Conservation (phyloP, 176 grass and related monocot genomes). For the Tillandsia leiboldiana region DNA sequence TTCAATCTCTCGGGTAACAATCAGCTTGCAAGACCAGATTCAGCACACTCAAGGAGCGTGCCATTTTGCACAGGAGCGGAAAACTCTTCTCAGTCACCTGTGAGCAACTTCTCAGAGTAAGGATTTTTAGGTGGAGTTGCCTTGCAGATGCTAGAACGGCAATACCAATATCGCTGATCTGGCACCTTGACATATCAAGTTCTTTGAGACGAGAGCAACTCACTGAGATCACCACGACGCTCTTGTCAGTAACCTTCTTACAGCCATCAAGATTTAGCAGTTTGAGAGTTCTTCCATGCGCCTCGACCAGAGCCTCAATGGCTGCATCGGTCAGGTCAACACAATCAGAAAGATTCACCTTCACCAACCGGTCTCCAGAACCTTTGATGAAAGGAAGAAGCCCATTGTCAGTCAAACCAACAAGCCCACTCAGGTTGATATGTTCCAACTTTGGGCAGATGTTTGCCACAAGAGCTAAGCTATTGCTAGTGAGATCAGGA, state of each 20-base stretch:
- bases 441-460: constrained; percentile 78
- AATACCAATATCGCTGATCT: constrained; percentile 69
- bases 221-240: constrained; percentile 53
- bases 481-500: constrained; percentile 61
- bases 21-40: constrained; percentile 88
- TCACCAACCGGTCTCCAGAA: constrained; percentile 44
- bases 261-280: constrained; percentile 80
- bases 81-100: constrained; percentile 77
- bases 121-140: constrained; percentile 50
- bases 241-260: constrained; percentile 75
- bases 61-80: constrained; percentile 71
- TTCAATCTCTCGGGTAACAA: constrained; percentile 46
- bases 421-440: constrained; percentile 58
- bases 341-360: constrained; percentile 67
- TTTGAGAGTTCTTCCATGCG: constrained; percentile 58
- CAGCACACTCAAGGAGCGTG: constrained; percentile 51
- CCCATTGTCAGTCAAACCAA: constrained; percentile 48
- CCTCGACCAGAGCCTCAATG: constrained; percentile 44
- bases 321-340: constrained; percentile 57
- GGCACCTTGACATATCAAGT: constrained; percentile 76
- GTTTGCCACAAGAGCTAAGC: constrained; percentile 63
- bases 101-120: constrained; percentile 62
- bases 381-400: constrained; percentile 63
- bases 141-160: constrained; percentile 54
- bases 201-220: constrained; percentile 53